These are phyloP conservation scores for Metarhizium humberi DNA, from an alignment of 2,329 filamentous ascomycete species.

Conservation along the genomic window DNA sequence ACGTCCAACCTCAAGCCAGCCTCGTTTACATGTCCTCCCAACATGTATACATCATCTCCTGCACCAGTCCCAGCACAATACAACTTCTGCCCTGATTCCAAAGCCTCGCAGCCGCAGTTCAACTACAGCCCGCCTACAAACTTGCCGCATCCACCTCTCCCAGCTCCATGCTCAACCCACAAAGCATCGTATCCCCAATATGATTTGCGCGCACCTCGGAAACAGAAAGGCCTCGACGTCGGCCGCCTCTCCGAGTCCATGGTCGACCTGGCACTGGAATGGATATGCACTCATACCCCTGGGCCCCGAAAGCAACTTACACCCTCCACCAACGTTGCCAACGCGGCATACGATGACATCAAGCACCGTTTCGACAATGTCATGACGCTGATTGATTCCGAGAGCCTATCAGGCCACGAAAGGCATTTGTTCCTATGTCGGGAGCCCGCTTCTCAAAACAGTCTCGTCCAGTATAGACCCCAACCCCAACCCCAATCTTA, in stretches of 20 bases:
- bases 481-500: background rate
- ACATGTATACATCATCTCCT: conserved; percentile 10
- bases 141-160: background rate
- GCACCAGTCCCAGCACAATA: background rate
- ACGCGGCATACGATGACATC: conserved; percentile 42
- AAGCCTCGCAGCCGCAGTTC: background rate
- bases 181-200: background rate
- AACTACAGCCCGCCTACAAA: background rate
- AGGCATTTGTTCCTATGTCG: conserved; percentile 36
- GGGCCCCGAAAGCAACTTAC: background rate
- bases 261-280: conserved; percentile 31
- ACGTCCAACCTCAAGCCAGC: background rate
- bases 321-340: conserved; percentile 13
- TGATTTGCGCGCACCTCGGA: background rate
- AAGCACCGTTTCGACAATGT: conserved; percentile 55
- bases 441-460: background rate
- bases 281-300: conserved; percentile 19
- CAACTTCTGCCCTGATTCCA: background rate
- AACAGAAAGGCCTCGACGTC: background rate
- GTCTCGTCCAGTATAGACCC: background rate
- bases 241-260: conserved; percentile 19
- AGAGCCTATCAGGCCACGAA: conserved; percentile 43
- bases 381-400: conserved; percentile 63
- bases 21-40: conserved; percentile 11
- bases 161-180: background rate